phyloP scores from a whole-genome alignment of 225 moss, liverwort and hornwort genomes.

The Pseudoscleropodium purum region DNA sequence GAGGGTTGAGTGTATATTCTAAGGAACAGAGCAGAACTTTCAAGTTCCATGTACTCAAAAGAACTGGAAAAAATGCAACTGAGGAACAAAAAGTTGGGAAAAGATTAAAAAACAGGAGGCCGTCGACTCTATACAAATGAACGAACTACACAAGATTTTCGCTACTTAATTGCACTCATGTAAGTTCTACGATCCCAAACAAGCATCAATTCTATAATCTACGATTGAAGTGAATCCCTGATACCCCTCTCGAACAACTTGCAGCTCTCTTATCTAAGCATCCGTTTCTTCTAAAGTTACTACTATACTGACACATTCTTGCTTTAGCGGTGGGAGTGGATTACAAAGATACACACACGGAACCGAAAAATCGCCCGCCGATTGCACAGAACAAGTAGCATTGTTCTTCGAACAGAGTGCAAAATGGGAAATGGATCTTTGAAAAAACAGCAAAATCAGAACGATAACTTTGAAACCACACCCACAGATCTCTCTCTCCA shows the following conservation, averaged over 20 bases:
- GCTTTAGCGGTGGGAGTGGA: neutral
- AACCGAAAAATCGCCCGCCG: neutral
- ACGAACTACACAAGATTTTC: neutral
- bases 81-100: neutral
- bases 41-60: neutral
- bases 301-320: neutral
- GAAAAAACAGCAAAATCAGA: neutral
- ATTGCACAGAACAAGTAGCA: neutral
- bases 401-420: neutral
- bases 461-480: neutral
- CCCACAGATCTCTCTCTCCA: neutral
- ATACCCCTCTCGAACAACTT: neutral
- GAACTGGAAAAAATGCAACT: neutral
- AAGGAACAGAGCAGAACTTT: neutral
- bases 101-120: neutral
- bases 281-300: neutral
- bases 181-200: neutral
- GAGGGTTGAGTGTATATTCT: neutral
- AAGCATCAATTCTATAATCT: neutral
- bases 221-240: neutral
- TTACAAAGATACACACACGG: neutral
- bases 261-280: neutral
- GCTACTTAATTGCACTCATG: neutral
- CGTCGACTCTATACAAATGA: neutral
- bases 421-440: neutral